Base-by-base conservation (phyloP, 2,329 filamentous ascomycete genomes). In the Orbilia brochopaga region DNA sequence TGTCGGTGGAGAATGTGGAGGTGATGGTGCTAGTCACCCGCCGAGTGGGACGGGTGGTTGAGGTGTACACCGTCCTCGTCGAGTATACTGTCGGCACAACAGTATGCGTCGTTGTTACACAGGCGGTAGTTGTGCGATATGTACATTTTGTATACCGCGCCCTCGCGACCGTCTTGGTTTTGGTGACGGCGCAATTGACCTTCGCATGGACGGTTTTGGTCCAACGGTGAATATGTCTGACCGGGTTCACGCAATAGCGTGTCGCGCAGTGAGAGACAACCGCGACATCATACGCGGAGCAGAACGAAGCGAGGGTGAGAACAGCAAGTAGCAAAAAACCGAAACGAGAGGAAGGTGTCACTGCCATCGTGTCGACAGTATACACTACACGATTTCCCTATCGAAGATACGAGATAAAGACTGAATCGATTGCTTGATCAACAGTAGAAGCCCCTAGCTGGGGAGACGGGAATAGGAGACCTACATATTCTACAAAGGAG, bases 281-380 rank as follows among this genome's bases (percentile, higher is more conserved):
- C 13, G 42, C 40, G n/a, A 62, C 58, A 42, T 35, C 52, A 24
- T 40, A 15, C 24, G 58, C 58, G 32, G 37, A n/a, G n/a, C 30
- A 53, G 15, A 62, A n/a, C 30, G 58, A 62, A 62, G 52, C 48
- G 58, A 62, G 19, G n/a, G 58, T 54, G 30, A 62, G 23, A 35
- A 62, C 15, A 27, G 17, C 6, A 40, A 35, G 21, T 23, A 62
- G n/a, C 13, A 62, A 17, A 24, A 62, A 10, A 21, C 17, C 42
- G 15, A 62, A 62, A 35, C 58, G 58, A 62, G 46, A n/a, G 46
- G 46, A 23, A 50, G 6, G 11, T 13, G 21, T 50, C 2, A 23
- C 23, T n/a, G 46, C n/a, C 46, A 23, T 50, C 8, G 17, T 8
- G 27, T 32, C 27, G 27, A 32, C 8, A 6, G 23, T 6, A 23